Evolutionary conservation across 1,284 basidiomycete species (phyloP).

Genomic region (Tylopilus microsporus): DNA sequence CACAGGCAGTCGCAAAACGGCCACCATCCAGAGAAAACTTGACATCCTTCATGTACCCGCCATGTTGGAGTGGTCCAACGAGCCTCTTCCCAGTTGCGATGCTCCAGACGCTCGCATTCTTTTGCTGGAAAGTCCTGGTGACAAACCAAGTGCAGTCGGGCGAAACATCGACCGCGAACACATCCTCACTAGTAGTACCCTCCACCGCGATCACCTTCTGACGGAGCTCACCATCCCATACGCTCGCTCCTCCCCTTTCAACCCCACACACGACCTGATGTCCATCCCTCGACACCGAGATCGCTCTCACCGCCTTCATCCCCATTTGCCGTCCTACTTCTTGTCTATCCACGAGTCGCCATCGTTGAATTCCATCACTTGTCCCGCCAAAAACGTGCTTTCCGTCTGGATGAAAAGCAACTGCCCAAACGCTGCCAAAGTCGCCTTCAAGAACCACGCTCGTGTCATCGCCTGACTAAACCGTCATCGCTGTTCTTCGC

Average conservation of each 20-base stretch:
- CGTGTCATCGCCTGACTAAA: background rate
- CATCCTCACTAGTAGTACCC: background rate
- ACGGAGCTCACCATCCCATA: background rate
- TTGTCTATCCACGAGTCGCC: background rate
- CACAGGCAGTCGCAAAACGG: background rate
- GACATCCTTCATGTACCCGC: background rate
- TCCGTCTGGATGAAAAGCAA: background rate
- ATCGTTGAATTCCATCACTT: background rate
- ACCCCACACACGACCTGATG: background rate
- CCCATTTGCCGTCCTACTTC: background rate
- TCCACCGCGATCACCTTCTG: background rate
- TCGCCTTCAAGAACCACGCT: background rate
- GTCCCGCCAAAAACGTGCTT: background rate
- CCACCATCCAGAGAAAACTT: background rate
- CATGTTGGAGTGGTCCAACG: background rate
- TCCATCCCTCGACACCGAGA: background rate
- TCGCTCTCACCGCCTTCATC: background rate
- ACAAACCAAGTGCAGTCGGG: background rate
- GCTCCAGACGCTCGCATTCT: background rate
- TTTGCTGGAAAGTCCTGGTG: background rate
- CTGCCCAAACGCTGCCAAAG: background rate
- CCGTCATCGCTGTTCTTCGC: background rate
- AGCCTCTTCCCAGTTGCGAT: background rate
- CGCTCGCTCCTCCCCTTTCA: background rate
- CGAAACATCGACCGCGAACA: background rate